A percentile compares a stretch with the other conserved stretches of the same genome.
Evolutionary conservation across 768 basidiomycete genomes (phyloP).

Genomic region (Russula griseocarnosa): DNA sequence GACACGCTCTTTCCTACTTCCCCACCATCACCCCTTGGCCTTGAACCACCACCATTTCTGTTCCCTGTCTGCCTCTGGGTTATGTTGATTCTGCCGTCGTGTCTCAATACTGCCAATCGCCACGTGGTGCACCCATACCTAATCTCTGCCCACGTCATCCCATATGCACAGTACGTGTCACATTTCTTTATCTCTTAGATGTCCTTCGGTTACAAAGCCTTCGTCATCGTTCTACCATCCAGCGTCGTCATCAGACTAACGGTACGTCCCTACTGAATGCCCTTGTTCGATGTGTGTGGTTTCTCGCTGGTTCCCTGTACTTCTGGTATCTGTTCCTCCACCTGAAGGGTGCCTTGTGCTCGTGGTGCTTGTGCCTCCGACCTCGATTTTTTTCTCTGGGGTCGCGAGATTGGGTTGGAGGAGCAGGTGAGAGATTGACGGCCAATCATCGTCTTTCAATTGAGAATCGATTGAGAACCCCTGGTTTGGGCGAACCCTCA

Average conservation of each 20-base stretch:
- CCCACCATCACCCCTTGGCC: slow-evolving; percentile 4
- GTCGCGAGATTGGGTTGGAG: not conserved
- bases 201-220: not conserved
- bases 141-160: not conserved
- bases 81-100: not conserved
- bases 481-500: slow-evolving; percentile 9
- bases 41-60: slow-evolving; percentile 9
- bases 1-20: slow-evolving; percentile 17
- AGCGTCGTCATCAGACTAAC: not conserved
- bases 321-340: not conserved
- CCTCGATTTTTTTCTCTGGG: not conserved
- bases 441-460: not conserved
- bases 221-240: not conserved
- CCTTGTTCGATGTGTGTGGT: not conserved
- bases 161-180: slow-evolving; percentile 1
- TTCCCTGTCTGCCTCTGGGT: not conserved
- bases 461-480: too few relatives aligned
- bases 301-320: not conserved
- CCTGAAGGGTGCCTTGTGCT: slow-evolving; percentile 11
- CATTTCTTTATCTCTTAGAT: not conserved
- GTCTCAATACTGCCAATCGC: not conserved
- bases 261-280: slow-evolving; percentile 4
- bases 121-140: not conserved
- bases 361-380: too few relatives aligned
- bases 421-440: not conserved